Base-by-base conservation (phyloP, 495 filamentous ascomycete genomes). In the Hyaloscypha bicolor region DNA sequence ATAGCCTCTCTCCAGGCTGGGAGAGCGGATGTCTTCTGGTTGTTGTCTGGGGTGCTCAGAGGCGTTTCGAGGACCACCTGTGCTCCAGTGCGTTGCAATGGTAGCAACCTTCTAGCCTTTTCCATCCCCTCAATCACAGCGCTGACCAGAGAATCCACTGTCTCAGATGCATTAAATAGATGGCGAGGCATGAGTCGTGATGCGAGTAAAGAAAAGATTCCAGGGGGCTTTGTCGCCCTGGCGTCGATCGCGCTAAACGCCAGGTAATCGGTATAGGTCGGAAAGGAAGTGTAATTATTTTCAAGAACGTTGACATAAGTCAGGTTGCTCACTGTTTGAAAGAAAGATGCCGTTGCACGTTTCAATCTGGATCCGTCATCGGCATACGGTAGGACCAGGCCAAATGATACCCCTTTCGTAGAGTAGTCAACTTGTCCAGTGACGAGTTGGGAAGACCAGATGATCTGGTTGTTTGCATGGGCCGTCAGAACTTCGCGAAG, bases 1-100 rank as follows among this genome's bases (percentile, higher is more conserved):
- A 83, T 77, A 14, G 82, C 78, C 0, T 78, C 64, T 30, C 86
- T 79, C 80, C 81, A 87, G 8, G 85, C 86, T 0, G 84, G 85
- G 5, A 84, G 82, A 1, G 83, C 76, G 16, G 42, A 48, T 19
- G 42, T 48, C 42, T 48, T 14, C 1, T 48, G 42, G 8, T 48
- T 19, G 68, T 75, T 82, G 9, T 78, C 72, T 29, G 73, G 66
- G 52, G 19, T 63, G 29, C 61, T 63, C 8, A 63, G 29, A 2
- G 61, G 61, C 12, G 61, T 63, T 55, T 63, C 61, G 19, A 31
- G 14, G 22, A 63, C 61, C 6, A 63, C 21, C 33, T 63, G 61
- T 14, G 21, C 45, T 25, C 33, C 61, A 22, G 35, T 21, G 22
- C 22, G 42, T 19, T 29, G 51, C 14, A 63, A 6, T 8, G 16